Conservation (phyloP, 257 asterid genomes). For the Ocimum tenuiflorum region DNA sequence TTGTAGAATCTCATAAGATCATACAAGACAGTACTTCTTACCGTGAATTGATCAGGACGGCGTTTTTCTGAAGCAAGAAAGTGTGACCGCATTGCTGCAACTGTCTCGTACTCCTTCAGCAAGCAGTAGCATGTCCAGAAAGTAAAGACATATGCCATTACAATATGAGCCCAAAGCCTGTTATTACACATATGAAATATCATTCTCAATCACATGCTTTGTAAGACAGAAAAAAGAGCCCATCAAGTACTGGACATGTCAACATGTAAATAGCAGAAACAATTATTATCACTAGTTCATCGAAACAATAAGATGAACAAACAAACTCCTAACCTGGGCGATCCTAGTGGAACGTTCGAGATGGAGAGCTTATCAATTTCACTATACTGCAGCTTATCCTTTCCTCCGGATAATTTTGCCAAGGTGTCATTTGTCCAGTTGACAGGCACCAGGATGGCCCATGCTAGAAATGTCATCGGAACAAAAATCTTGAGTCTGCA, state of each 20-base stretch:
- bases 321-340: constrained; percentile 50
- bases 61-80: constrained; percentile 84
- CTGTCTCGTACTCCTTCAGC: constrained; percentile 62
- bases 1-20: not conserved
- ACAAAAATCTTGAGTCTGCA: constrained; percentile 89
- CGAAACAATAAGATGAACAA: too few relatives aligned
- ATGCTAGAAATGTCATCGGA: constrained; percentile 68
- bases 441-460: constrained; percentile 83
- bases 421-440: constrained; percentile 84
- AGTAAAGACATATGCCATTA: constrained; percentile 80
- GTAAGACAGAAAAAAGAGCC: constrained; percentile 5
- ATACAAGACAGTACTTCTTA: constrained; percentile 27
- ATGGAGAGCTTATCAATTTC: constrained; percentile 83
- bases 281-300: not conserved
- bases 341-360: constrained; percentile 71
- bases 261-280: not conserved
- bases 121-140: constrained; percentile 80
- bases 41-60: constrained; percentile 90
- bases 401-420: constrained; percentile 29
- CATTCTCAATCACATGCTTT: constrained; percentile 11
- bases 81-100: constrained; percentile 81
- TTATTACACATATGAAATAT: constrained; percentile 13
- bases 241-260: too few relatives aligned
- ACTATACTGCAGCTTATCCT: constrained; percentile 38
- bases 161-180: constrained; percentile 91